Evolutionary conservation across 257 asterid species (phyloP), one percentile per base, ranked within the genome.

Genomic region (Penstemon davidsonii): DNA sequence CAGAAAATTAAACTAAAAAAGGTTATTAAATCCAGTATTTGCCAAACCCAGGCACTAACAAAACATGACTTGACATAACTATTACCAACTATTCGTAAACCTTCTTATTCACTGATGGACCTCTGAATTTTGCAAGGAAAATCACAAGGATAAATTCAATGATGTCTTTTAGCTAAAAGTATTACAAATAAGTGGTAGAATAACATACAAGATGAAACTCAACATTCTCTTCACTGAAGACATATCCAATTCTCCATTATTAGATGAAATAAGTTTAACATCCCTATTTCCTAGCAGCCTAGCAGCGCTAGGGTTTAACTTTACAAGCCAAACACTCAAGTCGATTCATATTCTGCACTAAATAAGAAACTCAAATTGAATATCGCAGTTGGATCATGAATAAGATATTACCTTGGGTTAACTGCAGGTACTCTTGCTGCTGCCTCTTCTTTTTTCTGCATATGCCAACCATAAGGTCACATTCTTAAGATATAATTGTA

Each of bases 391-490:
- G 44, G 59, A 55, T 55, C 15, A 53, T 47, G 47, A 56, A 37
- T 59, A 59, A 53, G 46, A 61, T 12, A 50, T 40, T 83, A 89
- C 98, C 96, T 85, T 66, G 67, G 84, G 37, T 73, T 81, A 12
- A 74, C 77, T 66, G 70, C 69, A 50, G 83, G 71, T 55, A 73
- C 76, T 60, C 63, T 82, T 61, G 80, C 75, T 39, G 78, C 61
- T n/a, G 85, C 70, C 46, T 68, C 82, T 19, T 73, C 87, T 60
- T 81, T 84, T 78, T 87, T 90, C 98, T 92, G 90, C 76, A 79
- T 71, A 69, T 25, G 42, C 61, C 47, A 73, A 73, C 68, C 69
- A 64, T 13, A 70, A 41, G 18, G 49, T 77, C 51, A 76, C 64
- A 37, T 54, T 53, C 73, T 51, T 18, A 60, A 41, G 50, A 50